These are phyloP conservation scores for Petunia secreta DNA, from an alignment of 257 asterid species.

Conservation along the genomic window DNA sequence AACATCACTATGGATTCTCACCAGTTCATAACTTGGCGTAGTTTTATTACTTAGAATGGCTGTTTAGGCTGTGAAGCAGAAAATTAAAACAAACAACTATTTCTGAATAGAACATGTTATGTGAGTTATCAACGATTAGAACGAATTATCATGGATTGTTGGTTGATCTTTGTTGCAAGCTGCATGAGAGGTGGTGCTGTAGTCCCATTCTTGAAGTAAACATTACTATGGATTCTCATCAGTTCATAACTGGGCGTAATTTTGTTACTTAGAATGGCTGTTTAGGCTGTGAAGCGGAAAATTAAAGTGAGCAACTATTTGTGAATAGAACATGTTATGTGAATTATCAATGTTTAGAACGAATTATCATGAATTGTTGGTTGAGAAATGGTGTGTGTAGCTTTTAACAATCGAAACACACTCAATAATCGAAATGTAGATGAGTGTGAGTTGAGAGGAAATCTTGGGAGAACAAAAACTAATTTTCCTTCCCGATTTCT, in stretches of 20 bases:
- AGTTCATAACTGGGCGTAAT: slow-evolving; percentile 16
- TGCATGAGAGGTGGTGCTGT: neutral
- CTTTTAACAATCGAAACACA: slow-evolving; percentile 13
- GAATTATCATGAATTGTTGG: no score
- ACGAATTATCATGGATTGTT: slow-evolving; percentile 19
- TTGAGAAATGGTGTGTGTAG: neutral
- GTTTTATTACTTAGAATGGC: slow-evolving; percentile 13
- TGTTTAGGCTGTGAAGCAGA: slow-evolving; percentile 7
- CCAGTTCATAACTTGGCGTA: slow-evolving; percentile 8
- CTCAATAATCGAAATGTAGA: neutral
- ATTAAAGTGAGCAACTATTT: neutral
- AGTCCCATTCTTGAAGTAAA: neutral
- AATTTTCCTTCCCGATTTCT: slow-evolving; percentile 9
- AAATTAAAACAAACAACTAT: neutral
- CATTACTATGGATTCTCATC: slow-evolving; percentile 12
- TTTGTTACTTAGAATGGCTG: slow-evolving; percentile 15
- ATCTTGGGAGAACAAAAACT: slow-evolving; percentile 12
- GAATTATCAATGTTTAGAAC: no score
- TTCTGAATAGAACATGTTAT: neutral
- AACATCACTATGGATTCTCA: slow-evolving; percentile 12
- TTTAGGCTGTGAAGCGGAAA: slow-evolving; percentile 5
- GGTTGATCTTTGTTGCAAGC: neutral
- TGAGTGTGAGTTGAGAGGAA: neutral
- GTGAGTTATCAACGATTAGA: slow-evolving; percentile 9
- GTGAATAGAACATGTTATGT: neutral